phyloP scores from a whole-genome alignment of 139 green algal species.

The Micractinium conductrix region DNA sequence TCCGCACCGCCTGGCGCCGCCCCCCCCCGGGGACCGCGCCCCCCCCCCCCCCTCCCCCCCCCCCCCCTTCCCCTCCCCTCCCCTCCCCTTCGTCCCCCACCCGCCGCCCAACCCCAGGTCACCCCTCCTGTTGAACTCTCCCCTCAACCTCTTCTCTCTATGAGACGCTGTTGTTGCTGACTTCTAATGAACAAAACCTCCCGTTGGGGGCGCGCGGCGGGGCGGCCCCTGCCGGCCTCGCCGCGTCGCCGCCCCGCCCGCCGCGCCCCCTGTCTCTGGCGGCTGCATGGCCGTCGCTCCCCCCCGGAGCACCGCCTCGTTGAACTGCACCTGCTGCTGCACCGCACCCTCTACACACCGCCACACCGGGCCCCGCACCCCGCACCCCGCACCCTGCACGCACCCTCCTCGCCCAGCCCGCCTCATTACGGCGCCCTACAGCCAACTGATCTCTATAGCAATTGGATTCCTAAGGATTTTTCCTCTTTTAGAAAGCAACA shows the following conservation, averaged over 20 bases:
- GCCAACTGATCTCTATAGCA: constrained; percentile 20
- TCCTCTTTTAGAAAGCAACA: background rate
- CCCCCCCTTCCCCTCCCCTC: background rate
- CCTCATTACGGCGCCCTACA: constrained; percentile 8
- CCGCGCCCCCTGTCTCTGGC: background rate
- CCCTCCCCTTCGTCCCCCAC: background rate
- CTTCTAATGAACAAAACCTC: constrained; percentile 6
- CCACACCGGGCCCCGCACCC: too few relatives aligned
- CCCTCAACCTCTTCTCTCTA: too few relatives aligned
- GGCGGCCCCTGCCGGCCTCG: background rate
- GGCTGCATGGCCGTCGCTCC: too few relatives aligned
- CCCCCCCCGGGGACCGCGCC: background rate
- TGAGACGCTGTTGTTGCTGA: too few relatives aligned
- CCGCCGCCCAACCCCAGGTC: background rate
- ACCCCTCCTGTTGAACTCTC: background rate
- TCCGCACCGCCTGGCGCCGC: background rate
- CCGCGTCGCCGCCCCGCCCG: background rate
- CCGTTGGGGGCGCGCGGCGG: background rate
- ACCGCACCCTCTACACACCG: constrained; percentile 1
- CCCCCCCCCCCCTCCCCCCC: background rate
- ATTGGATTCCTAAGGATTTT: constrained; percentile 8
- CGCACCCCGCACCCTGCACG: too few relatives aligned
- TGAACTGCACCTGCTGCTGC: background rate
- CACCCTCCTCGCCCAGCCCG: background rate
- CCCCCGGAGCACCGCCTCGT: too few relatives aligned